Evolutionary conservation across 768 basidiomycete species (phyloP).

Genomic region (Hydnomerulius pinastri): DNA sequence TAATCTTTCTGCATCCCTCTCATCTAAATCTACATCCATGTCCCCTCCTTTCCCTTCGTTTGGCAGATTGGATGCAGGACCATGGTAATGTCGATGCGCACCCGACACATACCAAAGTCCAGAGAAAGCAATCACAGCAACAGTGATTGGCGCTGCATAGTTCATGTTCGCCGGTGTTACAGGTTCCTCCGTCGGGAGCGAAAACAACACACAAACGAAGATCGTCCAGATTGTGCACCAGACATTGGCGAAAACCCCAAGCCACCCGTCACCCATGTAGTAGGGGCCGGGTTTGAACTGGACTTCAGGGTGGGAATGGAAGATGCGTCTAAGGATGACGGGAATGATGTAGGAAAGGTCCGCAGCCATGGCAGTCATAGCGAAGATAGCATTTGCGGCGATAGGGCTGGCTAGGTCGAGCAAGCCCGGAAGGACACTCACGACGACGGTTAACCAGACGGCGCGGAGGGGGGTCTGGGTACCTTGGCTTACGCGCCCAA

Average conservation of each 20-base stretch:
- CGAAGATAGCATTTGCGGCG: conserved; percentile 59
- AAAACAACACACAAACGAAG: conserved; percentile 50
- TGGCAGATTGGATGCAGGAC: conserved; percentile 55
- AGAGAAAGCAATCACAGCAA: conserved; percentile 21
- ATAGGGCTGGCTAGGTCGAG: conserved; percentile 53
- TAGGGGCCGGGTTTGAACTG: conserved; percentile 61
- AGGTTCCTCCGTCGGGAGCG: conserved; percentile 51
- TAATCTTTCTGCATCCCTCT: conserved; percentile 1
- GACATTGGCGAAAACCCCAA: conserved; percentile 47
- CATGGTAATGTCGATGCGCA: conserved; percentile 57
- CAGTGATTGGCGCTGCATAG: conserved; percentile 43
- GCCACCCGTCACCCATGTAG: conserved; percentile 54
- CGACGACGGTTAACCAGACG: conserved; percentile 51
- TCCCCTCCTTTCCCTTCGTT: neutral
- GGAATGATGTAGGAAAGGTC: conserved; percentile 63
- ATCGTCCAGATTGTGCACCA: conserved; percentile 48
- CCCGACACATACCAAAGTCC: conserved; percentile 55
- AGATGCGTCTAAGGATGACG: conserved; percentile 52
- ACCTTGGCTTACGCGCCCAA: conserved; percentile 45
- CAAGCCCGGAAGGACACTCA: conserved; percentile 45
- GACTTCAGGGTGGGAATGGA: conserved; percentile 57
- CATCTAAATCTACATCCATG: neutral
- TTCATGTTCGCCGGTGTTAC: conserved; percentile 53
- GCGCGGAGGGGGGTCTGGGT: conserved; percentile 60
- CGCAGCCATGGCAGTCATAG: conserved; percentile 52